Conservation (phyloP, 2,329 filamentous ascomycete species). For the Colletotrichum tamarilloi region DNA sequence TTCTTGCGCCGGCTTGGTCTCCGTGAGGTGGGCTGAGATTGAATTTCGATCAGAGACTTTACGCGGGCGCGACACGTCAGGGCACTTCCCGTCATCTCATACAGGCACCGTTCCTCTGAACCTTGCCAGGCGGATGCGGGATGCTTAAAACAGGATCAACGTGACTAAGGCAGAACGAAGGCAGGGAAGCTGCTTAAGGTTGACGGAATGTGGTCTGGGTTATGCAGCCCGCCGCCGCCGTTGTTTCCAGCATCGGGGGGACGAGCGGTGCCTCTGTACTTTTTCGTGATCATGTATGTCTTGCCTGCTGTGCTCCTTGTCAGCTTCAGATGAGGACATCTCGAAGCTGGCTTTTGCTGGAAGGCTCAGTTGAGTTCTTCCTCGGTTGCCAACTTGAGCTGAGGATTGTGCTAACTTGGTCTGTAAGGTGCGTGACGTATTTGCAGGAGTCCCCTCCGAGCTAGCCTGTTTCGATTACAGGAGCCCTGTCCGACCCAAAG, state of each 20-base stretch:
- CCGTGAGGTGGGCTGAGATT: slow-evolving; percentile 22
- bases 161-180: neutral
- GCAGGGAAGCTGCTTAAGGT: neutral
- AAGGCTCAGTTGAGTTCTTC: neutral
- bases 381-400: neutral
- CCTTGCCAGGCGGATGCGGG: neutral
- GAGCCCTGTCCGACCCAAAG: slow-evolving; percentile 1
- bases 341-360: neutral
- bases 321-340: neutral
- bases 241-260: slow-evolving; percentile 6
- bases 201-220: slow-evolving; percentile 14
- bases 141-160: neutral
- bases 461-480: slow-evolving; percentile 33
- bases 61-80: slow-evolving; percentile 18
- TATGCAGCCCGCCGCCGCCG: slow-evolving; percentile 19
- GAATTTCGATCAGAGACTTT: slow-evolving; percentile 26
- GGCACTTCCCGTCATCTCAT: slow-evolving; percentile 34
- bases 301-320: neutral
- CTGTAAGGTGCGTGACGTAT: slow-evolving; percentile 31
- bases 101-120: slow-evolving; percentile 28
- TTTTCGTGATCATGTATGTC: neutral
- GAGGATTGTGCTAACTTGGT: slow-evolving; percentile 1
- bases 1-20: neutral
- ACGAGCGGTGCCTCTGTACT: neutral
- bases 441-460: slow-evolving; percentile 4